phyloP scores from a whole-genome alignment of 768 basidiomycete species.

The Tulasnella sp. region DNA sequence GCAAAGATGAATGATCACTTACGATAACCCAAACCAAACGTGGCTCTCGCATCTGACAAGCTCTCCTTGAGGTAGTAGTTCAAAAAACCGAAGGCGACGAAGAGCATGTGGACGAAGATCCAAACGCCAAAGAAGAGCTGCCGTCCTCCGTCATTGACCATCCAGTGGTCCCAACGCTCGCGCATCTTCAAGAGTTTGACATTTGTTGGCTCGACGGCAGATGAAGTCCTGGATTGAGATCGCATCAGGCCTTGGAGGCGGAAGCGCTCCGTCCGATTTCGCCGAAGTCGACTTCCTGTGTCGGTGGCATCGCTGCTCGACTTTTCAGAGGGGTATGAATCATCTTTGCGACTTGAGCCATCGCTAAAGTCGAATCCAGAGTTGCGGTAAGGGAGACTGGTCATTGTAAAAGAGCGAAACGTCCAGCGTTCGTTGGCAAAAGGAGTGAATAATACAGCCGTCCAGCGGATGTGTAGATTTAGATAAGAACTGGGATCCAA shows the following conservation, averaged over 20 bases:
- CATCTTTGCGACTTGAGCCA: no score
- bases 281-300: conserved; percentile 39
- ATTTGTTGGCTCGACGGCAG: background rate
- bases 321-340: no score
- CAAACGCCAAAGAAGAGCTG: conserved; percentile 70
- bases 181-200: conserved; percentile 2
- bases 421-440: no score
- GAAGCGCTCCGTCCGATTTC: conserved; percentile 76
- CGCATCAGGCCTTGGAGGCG: conserved; percentile 74
- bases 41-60: conserved; percentile 46
- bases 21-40: conserved; percentile 74
- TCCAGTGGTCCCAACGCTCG: conserved; percentile 15
- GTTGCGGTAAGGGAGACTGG: no score
- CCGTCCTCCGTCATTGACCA: conserved; percentile 41
- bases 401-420: no score
- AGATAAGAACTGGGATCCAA: no score
- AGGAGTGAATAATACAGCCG: no score
- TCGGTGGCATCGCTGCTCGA: no score
- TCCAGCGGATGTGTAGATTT: no score
- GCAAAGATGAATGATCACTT: no score
- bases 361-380: no score
- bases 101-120: conserved; percentile 70
- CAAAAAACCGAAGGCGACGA: conserved; percentile 62
- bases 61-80: conserved; percentile 78
- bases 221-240: no score